Evolutionary conservation across 352 stramenopile species (phyloP), one percentile per base, ranked within the genome.

Genomic region (Phytophthora brassicae): DNA sequence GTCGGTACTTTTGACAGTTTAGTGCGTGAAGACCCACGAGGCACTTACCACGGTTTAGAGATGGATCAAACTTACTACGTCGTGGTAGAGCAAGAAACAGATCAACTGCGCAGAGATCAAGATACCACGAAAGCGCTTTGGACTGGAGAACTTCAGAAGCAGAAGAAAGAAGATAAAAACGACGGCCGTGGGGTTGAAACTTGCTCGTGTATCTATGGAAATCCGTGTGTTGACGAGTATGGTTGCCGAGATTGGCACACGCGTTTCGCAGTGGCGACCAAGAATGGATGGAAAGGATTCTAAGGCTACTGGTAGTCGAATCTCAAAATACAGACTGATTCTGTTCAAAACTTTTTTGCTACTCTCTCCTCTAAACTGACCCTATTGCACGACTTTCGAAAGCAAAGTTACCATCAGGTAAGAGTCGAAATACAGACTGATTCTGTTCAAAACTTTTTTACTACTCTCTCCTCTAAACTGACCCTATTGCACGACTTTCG

Each of bases 281-380:
- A 84, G 8, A 95, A 96, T 56, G 88, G 89, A 0, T 97, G 89
- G 89, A 97, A 97, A 68, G 86, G 84, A 1, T 95, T 94, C 53
- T 95, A 49, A 73, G 49, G 49, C 35, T 20, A n/a, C n/a, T n/a
- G n/a, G n/a, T n/a, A n/a, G n/a, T n/a, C n/a, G n/a, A n/a, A n/a
- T n/a, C n/a, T n/a, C n/a, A n/a, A n/a, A n/a, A n/a, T n/a, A n/a
- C n/a, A n/a, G n/a, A n/a, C n/a, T n/a, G n/a, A n/a, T n/a, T n/a
- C n/a, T n/a, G n/a, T n/a, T n/a, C n/a, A n/a, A n/a, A n/a, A n/a
- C n/a, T n/a, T n/a, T n/a, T n/a, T n/a, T n/a, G n/a, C n/a, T n/a
- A n/a, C n/a, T n/a, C n/a, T n/a, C n/a, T n/a, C n/a, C 16, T 47
- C 12, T 4, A 19, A 24, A 23, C 58, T 66, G 58, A 50, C 58